phyloP scores from a whole-genome alignment of 441 rosid species.

The Sinapis alba region DNA sequence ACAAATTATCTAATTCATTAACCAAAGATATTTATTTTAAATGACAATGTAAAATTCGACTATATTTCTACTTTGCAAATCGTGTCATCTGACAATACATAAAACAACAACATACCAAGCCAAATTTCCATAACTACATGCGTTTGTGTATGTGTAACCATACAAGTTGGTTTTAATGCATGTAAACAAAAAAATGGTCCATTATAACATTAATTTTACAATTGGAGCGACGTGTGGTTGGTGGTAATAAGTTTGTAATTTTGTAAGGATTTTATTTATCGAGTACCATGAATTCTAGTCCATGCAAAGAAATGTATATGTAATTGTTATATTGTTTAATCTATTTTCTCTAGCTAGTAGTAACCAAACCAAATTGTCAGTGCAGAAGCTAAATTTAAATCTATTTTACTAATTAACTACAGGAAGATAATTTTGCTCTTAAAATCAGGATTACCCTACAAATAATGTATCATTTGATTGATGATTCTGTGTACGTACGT shows the following conservation, averaged over 20 bases:
- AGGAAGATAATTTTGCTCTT: neutral
- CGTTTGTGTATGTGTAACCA: neutral
- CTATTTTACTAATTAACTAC: neutral
- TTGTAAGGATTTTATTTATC: neutral
- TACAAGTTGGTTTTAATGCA: neutral
- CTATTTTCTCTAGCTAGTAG: neutral
- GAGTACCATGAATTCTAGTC: neutral
- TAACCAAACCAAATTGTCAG: neutral
- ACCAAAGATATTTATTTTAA: neutral
- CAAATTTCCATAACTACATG: conserved; percentile 6
- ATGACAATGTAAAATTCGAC: neutral
- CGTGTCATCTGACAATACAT: neutral
- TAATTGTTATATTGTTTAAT: neutral
- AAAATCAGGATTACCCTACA: conserved; percentile 16
- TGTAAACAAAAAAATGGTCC: conserved; percentile 19
- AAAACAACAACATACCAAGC: neutral
- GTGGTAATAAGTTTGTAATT: conserved; percentile 7
- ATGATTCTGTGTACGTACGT: no score
- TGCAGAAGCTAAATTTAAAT: neutral
- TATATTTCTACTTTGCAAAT: neutral
- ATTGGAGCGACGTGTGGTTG: neutral
- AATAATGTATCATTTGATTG: conserved; percentile 10
- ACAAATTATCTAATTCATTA: neutral
- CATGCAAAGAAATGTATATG: neutral
- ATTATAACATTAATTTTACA: neutral